Base-by-base conservation (phyloP, 306 rosid genomes). In the Malus orientalis region DNA sequence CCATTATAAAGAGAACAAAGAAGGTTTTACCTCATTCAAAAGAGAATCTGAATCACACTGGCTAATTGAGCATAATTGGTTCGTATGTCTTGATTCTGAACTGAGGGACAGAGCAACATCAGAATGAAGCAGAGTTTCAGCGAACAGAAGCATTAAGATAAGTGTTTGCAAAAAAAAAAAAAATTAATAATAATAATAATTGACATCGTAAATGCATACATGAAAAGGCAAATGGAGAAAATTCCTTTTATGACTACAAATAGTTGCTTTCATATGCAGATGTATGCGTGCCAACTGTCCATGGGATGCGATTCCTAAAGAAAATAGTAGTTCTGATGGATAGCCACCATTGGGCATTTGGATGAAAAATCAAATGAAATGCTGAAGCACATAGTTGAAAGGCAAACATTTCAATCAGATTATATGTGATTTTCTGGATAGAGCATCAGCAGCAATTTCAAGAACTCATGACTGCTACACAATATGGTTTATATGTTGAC, bases 31-130 rank as follows among this genome's bases (percentile, higher is more conserved):
- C 97, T 95, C 97, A 81, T 88, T 92, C 75, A 92, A 84, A 76
- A 95, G 97, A 83, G 99, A 95, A 84, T 83, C 86, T 53, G 97
- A 92, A 84, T 90, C 84, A 76, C 99, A 95, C 65, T 86, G 93
- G 87, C 96, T 95, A 79, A 92, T 95, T 79, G 99, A 95, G 89
- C 99, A 92, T 79, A 95, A 87, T 71, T 88, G 97, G 87, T 92
- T 87, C 27, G 99, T 92, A 45, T 95, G 89, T 58, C 87, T 85
- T 87, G 97, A 92, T 83, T 89, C 97, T 59, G 91, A 89, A 88
- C 97, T 95, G 98, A 76, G 76, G 73, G 67, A 72, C 23, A 82
- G 70, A 76, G 76, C 66, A 76, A 83, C 40, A 85, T 81, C 77
- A 83, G 79, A 73, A 78, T 11, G 6, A 13, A 53, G 49, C 47